Percentiles rank a stretch among this genome's conserved stretches.
These are phyloP conservation scores for Pyrrhoderma lamaoense DNA, from an alignment of 1,284 basidiomycete species.

Conservation along the genomic window DNA sequence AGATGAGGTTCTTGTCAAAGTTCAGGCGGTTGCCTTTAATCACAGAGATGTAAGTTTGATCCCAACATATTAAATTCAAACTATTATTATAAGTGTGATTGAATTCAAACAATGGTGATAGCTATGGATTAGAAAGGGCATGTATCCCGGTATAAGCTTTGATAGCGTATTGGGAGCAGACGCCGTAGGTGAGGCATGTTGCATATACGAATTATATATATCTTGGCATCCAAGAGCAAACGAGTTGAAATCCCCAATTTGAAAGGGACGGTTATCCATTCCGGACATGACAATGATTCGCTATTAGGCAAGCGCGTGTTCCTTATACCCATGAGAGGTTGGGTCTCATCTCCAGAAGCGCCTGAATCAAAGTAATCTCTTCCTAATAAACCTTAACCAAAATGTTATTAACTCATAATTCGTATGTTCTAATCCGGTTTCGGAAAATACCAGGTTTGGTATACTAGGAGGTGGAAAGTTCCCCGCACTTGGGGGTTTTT, in stretches of 20 bases:
- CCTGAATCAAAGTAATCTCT: constrained; percentile 43
- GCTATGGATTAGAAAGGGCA: constrained; percentile 69
- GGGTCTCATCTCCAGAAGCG: constrained; percentile 54
- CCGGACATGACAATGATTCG: constrained; percentile 43
- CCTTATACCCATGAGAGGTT: constrained; percentile 67
- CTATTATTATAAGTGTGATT: neutral
- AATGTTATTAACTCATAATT: too few species aligned
- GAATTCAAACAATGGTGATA: constrained; percentile 26
- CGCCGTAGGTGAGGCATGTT: constrained; percentile 54
- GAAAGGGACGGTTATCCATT: constrained; percentile 55
- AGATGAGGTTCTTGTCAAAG: constrained; percentile 58
- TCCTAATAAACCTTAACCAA: too few species aligned
- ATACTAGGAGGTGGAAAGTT: constrained; percentile 50
- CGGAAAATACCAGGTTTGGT: constrained; percentile 36
- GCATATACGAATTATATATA: too few species aligned
- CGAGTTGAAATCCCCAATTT: too few species aligned
- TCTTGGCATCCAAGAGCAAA: neutral
- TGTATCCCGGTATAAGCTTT: constrained; percentile 59
- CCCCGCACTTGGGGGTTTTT: constrained; percentile 62
- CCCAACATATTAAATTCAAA: neutral
- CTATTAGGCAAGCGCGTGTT: constrained; percentile 67
- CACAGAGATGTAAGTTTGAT: constrained; percentile 60
- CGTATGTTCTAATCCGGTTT: neutral
- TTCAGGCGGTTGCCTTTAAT: constrained; percentile 70
- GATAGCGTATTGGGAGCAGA: constrained; percentile 66